Percentiles rank a stretch among this genome's conserved stretches.
Conservation (phyloP, 805 yeast species). For the Torulaspora indica region DNA sequence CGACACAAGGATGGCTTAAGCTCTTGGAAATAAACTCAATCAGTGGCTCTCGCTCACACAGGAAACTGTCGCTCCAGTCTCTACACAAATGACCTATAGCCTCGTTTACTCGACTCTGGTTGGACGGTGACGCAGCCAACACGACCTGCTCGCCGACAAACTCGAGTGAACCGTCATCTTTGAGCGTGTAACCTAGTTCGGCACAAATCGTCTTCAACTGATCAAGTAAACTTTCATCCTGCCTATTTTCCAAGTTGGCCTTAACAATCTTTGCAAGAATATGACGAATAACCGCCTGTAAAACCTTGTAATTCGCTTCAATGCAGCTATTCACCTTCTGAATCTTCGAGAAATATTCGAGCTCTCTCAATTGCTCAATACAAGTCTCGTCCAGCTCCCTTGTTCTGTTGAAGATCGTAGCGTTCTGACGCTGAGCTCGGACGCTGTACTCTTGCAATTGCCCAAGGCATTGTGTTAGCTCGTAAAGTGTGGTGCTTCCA, state of each 20-base stretch:
- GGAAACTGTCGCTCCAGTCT: conserved; percentile 63
- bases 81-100: conserved; percentile 69
- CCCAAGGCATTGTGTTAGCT: conserved; percentile 12
- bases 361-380: conserved; percentile 33
- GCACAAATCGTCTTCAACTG: conserved; percentile 41
- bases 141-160: conserved; percentile 3
- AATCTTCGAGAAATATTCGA: conserved; percentile 54
- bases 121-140: conserved; percentile 18
- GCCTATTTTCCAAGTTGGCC: conserved; percentile 8
- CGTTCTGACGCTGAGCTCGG: conserved; percentile 21
- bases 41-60: conserved; percentile 50
- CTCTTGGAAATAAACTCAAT: conserved; percentile 47
- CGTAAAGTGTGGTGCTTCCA: conserved; percentile 10
- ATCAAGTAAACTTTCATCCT: conserved; percentile 34
- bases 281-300: conserved; percentile 42
- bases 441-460: conserved; percentile 21
- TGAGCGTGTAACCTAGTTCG: conserved; percentile 29
- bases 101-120: conserved; percentile 51
- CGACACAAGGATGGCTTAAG: conserved; percentile 32
- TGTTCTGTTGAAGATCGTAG: conserved; percentile 20
- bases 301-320: conserved; percentile 44
- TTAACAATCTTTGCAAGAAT: conserved; percentile 34
- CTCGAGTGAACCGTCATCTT: conserved; percentile 15
- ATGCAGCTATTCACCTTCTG: conserved; percentile 46
- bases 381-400: conserved; percentile 9